Evolutionary conservation across 108 stramenopile species (phyloP).

Genomic region (Fistulifera solaris): DNA sequence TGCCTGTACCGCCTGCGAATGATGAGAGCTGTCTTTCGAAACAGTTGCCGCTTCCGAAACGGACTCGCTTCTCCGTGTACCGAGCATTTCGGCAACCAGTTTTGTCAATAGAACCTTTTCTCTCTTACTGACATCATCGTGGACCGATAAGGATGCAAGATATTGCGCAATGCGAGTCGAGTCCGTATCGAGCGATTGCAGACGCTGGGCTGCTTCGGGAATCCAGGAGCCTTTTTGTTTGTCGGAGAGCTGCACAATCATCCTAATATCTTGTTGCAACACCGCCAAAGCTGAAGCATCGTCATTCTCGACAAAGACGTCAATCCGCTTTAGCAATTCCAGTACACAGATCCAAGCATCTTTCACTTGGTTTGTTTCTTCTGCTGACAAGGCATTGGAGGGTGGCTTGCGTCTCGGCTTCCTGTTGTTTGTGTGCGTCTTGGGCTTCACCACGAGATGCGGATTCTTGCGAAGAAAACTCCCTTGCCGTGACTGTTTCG

Average conservation of each 20-base stretch:
- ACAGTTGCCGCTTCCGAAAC: not conserved
- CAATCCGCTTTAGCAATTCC: too few species aligned
- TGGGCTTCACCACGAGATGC: slow-evolving; percentile 8
- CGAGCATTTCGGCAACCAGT: not conserved
- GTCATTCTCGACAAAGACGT: slow-evolving; percentile 10
- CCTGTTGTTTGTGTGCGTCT: slow-evolving; percentile 5
- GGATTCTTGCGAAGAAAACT: slow-evolving; percentile 52
- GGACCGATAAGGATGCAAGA: too few species aligned
- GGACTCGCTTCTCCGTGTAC: not conserved
- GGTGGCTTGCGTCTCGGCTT: slow-evolving; percentile 5
- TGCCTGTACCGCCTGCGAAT: slow-evolving; percentile 5
- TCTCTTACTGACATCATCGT: not conserved
- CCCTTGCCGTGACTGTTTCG: slow-evolving; percentile 37
- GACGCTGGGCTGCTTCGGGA: slow-evolving; percentile 7
- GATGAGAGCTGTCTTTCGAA: slow-evolving; percentile 6
- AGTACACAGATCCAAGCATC: slow-evolving; percentile 17
- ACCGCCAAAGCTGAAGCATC: not conserved
- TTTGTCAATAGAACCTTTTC: not conserved
- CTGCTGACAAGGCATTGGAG: slow-evolving; percentile 10
- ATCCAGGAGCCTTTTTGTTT: slow-evolving; percentile 21
- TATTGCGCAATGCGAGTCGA: not conserved
- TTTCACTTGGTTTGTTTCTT: slow-evolving; percentile 21
- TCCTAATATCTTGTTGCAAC: not conserved
- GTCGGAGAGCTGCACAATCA: slow-evolving; percentile 1
- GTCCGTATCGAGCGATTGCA: slow-evolving; percentile 5